Base-by-base conservation (phyloP, 2,329 filamentous ascomycete genomes). In the Colletotrichum sp. region DNA sequence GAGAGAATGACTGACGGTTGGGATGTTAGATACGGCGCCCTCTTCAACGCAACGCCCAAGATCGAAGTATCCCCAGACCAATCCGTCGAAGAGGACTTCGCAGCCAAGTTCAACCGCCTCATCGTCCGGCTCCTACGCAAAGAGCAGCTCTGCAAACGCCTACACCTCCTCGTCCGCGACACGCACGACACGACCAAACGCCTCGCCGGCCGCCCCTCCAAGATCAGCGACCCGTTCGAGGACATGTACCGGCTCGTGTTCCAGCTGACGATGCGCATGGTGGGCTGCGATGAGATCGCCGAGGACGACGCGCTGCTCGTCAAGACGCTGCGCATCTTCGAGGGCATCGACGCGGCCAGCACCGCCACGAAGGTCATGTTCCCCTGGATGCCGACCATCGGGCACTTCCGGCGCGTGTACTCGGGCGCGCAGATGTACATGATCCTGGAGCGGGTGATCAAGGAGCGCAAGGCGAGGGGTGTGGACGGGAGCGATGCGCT, bases 221-320 rank as follows among this genome's bases (percentile, higher is more conserved):
- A 26, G 21, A 80, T 86, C 7, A 88, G 89, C 9, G 86, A 92
- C 77, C 90, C 90, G 0, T 92, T 92, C 78, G 85, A 90, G 44
- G 85, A 85, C 79, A 83, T 92, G 63, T 91, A 90, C 79, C 81
- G 84, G 8, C 83, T 90, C 71, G 85, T 92, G 2, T 92, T 89
- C 81, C 86, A 88, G 79, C 84, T 92, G n/a, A 92, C 89, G 6
- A 90, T 92, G 83, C 87, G 90, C 15, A 89, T 87, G 6, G 85
- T 92, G 1, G 90, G 89, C 8, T 86, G 86, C 68, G 83, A 87
- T 36, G 90, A 92, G 57, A 87, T 92, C 30, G 90, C 89, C 16
- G 84, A 89, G 4, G 83, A 89, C 66, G 84, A 85, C 0, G 77
- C 77, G 8, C 79, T 89, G 24, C 78, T 90, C 5, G 81, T 81